Conservation (phyloP, 2,329 filamentous ascomycete genomes). For the Paracoccidioides brasiliensis region DNA sequence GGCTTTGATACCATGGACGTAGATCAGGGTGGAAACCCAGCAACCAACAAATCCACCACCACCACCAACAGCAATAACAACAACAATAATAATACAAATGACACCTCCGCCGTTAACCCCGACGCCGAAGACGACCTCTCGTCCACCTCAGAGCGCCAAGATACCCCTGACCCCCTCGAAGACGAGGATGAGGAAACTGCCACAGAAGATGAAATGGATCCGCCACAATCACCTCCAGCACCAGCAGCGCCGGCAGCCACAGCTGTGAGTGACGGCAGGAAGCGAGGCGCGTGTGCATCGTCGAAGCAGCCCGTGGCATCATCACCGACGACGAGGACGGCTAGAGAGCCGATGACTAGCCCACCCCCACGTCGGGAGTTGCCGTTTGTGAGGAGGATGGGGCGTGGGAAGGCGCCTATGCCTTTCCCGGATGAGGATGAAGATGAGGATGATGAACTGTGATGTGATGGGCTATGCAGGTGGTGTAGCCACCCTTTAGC, state of each 20-base stretch:
- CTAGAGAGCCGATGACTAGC: constrained; percentile 5
- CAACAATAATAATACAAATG: background rate
- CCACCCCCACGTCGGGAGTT: constrained; percentile 31
- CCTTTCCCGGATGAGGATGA: constrained; percentile 13
- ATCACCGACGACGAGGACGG: background rate
- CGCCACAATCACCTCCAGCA: background rate
- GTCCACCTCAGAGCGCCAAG: constrained; percentile 16
- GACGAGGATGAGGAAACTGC: constrained; percentile 17
- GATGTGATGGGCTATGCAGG: background rate
- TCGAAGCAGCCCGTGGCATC: background rate
- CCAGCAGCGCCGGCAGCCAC: background rate
- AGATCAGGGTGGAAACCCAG: constrained; percentile 12
- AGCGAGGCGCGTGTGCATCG: background rate
- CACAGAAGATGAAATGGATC: constrained; percentile 19
- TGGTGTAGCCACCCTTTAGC: too few species aligned
- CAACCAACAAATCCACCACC: too few species aligned
- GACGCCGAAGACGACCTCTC: constrained; percentile 8
- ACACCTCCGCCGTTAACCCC: background rate
- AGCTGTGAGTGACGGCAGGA: too few species aligned
- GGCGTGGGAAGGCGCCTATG: constrained; percentile 3
- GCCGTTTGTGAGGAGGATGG: constrained; percentile 24
- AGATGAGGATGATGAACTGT: constrained; percentile 33
- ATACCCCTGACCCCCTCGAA: constrained; percentile 23
- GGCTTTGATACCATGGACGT: constrained; percentile 28
- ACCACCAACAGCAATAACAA: too few species aligned